Conservation (phyloP, 768 basidiomycete genomes). For the Russula dissimulans region DNA sequence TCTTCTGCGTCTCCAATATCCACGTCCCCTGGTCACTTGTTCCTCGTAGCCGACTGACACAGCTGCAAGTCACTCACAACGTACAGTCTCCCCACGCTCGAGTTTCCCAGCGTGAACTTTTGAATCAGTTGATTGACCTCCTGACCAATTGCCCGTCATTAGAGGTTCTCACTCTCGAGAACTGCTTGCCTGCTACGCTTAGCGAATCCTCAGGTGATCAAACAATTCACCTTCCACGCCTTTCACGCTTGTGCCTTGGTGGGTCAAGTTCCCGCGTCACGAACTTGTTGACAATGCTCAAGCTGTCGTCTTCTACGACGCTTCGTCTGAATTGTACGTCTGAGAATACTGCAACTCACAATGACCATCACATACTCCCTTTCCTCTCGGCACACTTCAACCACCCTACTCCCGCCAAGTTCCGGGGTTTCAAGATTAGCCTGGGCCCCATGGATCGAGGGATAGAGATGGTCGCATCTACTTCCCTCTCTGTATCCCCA, state of each 20-base stretch:
- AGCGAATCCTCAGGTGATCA: too few species aligned
- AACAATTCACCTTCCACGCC: too few species aligned
- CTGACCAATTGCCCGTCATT: background rate
- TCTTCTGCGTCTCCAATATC: too few species aligned
- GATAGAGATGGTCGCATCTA: background rate
- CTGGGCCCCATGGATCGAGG: background rate
- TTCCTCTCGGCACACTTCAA: background rate
- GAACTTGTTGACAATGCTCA: too few species aligned
- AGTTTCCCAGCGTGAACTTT: background rate
- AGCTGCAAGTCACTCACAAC: too few species aligned
- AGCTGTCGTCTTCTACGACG: background rate
- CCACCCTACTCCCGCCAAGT: background rate
- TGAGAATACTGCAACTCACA: background rate
- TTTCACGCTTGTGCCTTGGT: too few species aligned
- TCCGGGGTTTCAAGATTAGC: background rate
- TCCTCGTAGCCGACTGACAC: too few species aligned
- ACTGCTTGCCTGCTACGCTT: background rate
- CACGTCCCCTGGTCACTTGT: too few species aligned
- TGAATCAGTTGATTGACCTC: background rate
- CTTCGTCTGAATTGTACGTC: background rate
- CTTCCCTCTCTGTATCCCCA: background rate
- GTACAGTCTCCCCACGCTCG: background rate
- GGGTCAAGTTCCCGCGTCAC: too few species aligned
- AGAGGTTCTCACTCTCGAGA: slow-evolving; percentile 1
- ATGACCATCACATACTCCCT: background rate